Conservation (phyloP, 2,329 filamentous ascomycete genomes). For the Coleophoma eucalyptorum region DNA sequence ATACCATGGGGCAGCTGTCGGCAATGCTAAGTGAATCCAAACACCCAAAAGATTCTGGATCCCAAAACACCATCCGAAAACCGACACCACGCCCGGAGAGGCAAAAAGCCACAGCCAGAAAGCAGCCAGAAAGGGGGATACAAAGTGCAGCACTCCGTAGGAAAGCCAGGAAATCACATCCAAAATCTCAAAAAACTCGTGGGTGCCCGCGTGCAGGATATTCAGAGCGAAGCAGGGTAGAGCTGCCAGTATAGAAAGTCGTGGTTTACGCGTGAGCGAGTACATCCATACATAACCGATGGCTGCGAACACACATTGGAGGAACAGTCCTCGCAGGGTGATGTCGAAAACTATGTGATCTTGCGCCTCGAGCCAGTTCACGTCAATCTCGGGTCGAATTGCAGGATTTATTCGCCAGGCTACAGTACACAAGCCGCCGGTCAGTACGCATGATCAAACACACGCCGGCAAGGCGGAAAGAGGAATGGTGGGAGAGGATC, state of each 20-base stretch:
- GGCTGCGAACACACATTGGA: conserved; percentile 15
- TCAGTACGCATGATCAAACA: background rate
- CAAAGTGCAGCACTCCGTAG: conserved; percentile 88
- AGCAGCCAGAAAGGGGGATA: conserved; percentile 74
- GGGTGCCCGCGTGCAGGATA: conserved; percentile 84
- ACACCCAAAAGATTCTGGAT: conserved; percentile 90
- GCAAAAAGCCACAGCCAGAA: conserved; percentile 81
- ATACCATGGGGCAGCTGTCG: conserved; percentile 93
- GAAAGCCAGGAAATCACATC: conserved; percentile 68
- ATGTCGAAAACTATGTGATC: conserved; percentile 20
- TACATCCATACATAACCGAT: conserved; percentile 22
- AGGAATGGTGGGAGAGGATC: background rate
- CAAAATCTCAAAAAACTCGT: conserved; percentile 38
- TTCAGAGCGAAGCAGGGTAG: conserved; percentile 43
- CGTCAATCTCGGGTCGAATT: conserved; percentile 19
- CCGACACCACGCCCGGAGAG: conserved; percentile 76
- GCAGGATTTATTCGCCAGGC: conserved; percentile 23
- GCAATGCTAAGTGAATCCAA: conserved; percentile 81
- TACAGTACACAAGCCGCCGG: background rate
- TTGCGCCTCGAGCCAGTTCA: conserved; percentile 19
- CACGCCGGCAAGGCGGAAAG: background rate
- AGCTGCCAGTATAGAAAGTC: conserved; percentile 19
- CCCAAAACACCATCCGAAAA: conserved; percentile 82
- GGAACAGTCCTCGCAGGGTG: conserved; percentile 13
- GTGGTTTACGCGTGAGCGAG: conserved; percentile 17